phyloP scores from a whole-genome alignment of 495 filamentous ascomycete species.

The Aspergillus baeticus region DNA sequence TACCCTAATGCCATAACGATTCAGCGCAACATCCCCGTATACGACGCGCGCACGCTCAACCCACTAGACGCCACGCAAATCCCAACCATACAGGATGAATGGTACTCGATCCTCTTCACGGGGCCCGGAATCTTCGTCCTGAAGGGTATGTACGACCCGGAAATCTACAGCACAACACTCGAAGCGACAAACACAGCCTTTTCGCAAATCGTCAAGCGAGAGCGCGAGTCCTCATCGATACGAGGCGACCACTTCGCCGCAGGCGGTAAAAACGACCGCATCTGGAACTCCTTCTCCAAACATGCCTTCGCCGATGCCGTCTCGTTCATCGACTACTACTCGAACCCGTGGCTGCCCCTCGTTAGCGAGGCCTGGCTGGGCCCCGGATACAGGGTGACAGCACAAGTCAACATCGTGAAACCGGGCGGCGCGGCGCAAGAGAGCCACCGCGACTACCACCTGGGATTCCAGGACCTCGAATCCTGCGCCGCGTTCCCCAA shows the following conservation, averaged over 20 bases:
- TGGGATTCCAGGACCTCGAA: constrained; percentile 49
- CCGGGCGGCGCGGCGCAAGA: constrained; percentile 51
- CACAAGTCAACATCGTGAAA: constrained; percentile 56
- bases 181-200: constrained; percentile 40
- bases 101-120: constrained; percentile 49
- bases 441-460: constrained; percentile 57
- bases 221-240: constrained; percentile 18
- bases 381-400: constrained; percentile 51
- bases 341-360: constrained; percentile 49
- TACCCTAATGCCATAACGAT: constrained; percentile 46
- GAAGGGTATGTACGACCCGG: constrained; percentile 39
- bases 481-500: constrained; percentile 37
- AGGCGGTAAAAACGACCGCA: constrained; percentile 47
- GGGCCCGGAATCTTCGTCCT: constrained; percentile 56
- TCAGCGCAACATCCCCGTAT: constrained; percentile 51
- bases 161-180: constrained; percentile 31
- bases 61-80: constrained; percentile 16
- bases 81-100: constrained; percentile 50
- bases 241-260: constrained; percentile 57
- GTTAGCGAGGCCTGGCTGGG: constrained; percentile 51
- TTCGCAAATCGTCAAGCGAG: constrained; percentile 42
- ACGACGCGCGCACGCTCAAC: constrained; percentile 36
- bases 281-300: constrained; percentile 60
- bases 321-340: constrained; percentile 52
- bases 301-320: constrained; percentile 44